A percentile compares a stretch with the other conserved stretches of the same genome.
Evolutionary conservation across 179 eudicot genomes (phyloP).

Genomic region (Nepenthes alata): DNA sequence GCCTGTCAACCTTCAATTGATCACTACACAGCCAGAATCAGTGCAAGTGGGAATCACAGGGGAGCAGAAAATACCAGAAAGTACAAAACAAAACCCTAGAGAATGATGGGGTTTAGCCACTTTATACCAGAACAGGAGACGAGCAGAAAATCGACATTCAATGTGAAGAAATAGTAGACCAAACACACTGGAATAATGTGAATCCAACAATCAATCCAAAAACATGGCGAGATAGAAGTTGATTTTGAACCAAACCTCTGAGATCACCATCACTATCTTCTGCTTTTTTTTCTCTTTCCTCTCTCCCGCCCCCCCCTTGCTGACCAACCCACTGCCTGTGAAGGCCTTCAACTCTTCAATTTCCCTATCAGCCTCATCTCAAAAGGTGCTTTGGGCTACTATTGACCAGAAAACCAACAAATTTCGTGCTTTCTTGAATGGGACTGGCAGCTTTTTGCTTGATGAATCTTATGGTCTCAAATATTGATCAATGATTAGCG

Average conservation of each 20-base stretch:
- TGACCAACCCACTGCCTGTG: conserved; percentile 29
- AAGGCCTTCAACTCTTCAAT: conserved; percentile 32
- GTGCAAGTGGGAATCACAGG: too few relatives aligned
- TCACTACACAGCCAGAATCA: too few relatives aligned
- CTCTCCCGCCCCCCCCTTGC: conserved; percentile 2
- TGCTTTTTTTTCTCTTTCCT: conserved; percentile 3
- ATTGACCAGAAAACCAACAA: conserved; percentile 30
- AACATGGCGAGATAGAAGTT: too few relatives aligned
- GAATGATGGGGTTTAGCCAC: too few relatives aligned
- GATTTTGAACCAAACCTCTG: conserved; percentile 2
- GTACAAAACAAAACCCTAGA: too few relatives aligned
- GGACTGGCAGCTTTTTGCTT: conserved; percentile 33
- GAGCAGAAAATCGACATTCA: too few relatives aligned
- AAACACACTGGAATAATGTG: too few relatives aligned
- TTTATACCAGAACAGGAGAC: too few relatives aligned
- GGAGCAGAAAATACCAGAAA: too few relatives aligned
- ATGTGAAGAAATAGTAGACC: too few relatives aligned
- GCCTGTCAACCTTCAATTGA: too few relatives aligned
- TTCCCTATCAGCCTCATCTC: conserved; percentile 53
- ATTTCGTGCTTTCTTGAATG: conserved; percentile 28
- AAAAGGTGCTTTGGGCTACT: conserved; percentile 33
- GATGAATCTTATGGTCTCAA: conserved; percentile 42
- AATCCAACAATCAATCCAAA: too few relatives aligned
- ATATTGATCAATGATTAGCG: conserved; percentile 35
- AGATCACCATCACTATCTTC: conserved; percentile 3